phyloP scores from a whole-genome alignment of 140 eudicot species.

The Erigeron philadelphicus region DNA sequence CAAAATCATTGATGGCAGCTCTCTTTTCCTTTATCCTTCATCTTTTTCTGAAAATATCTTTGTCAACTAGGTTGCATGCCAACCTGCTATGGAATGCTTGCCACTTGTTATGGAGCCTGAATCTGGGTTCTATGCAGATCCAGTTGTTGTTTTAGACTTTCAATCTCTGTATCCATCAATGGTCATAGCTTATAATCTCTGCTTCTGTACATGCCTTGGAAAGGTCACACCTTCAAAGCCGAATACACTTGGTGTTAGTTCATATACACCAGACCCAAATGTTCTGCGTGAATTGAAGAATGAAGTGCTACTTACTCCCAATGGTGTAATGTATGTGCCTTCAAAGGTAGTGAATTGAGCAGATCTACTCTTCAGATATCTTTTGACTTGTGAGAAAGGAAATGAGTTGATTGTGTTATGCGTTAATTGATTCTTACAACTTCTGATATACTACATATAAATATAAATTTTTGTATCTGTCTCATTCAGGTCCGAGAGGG shows the following conservation, averaged over 20 bases:
- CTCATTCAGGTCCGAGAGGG: constrained; percentile 72
- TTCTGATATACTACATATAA: neutral
- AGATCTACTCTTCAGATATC: neutral
- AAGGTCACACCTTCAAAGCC: constrained; percentile 63
- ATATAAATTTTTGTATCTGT: neutral
- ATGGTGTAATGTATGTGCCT: constrained; percentile 88
- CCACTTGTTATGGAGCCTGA: constrained; percentile 99
- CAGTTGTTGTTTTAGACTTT: constrained; percentile 87
- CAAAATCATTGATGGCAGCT: neutral
- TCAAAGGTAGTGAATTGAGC: constrained; percentile 46
- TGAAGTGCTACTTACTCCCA: constrained; percentile 68
- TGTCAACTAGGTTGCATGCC: constrained; percentile 64
- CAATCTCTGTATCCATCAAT: constrained; percentile 98
- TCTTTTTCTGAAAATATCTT: neutral
- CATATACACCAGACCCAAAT: constrained; percentile 63
- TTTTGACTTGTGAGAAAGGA: neutral
- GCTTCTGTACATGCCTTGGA: constrained; percentile 94
- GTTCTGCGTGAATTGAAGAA: constrained; percentile 43
- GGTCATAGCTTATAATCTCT: constrained; percentile 94
- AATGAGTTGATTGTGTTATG: constrained; percentile 10
- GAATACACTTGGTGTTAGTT: constrained; percentile 71
- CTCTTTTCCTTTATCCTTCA: neutral
- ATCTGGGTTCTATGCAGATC: constrained; percentile 91
- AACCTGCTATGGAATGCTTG: constrained; percentile 96
- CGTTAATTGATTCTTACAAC: neutral